Conservation (phyloP, 208 protist genomes). For the Porcisia deanei region DNA sequence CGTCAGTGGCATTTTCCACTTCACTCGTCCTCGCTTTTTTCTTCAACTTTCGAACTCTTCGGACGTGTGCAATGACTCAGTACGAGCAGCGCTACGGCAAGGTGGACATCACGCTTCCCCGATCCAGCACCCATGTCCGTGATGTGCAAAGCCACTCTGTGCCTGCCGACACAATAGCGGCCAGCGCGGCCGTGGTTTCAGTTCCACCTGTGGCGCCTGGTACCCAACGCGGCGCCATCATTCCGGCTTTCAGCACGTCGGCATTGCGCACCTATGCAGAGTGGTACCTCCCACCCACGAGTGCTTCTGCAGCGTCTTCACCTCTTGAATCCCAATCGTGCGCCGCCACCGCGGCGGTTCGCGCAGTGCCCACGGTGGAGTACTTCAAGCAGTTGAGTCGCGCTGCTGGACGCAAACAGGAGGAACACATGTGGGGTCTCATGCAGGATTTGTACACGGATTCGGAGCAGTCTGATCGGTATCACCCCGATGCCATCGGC, state of each 20-base stretch:
- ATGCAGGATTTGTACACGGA: constrained; percentile 57
- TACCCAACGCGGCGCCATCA: constrained; percentile 2
- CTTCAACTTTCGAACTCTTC: background rate
- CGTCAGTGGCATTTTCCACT: background rate
- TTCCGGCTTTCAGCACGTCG: background rate
- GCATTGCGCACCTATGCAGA: constrained; percentile 45
- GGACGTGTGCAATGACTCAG: constrained; percentile 17
- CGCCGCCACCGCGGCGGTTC: constrained; percentile 4
- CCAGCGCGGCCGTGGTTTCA: background rate
- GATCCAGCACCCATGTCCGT: constrained; percentile 5
- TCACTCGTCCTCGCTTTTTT: background rate
- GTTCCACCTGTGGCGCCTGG: background rate
- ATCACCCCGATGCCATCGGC: constrained; percentile 69
- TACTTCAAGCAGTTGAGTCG: constrained; percentile 47
- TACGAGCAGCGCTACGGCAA: constrained; percentile 51
- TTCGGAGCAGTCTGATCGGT: constrained; percentile 45
- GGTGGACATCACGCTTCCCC: constrained; percentile 36
- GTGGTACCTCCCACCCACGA: constrained; percentile 42
- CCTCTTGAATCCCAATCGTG: background rate
- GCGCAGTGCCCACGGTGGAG: constrained; percentile 36
- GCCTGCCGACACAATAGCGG: background rate
- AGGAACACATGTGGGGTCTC: constrained; percentile 66
- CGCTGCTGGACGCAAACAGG: constrained; percentile 36
- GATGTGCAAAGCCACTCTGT: constrained; percentile 28
- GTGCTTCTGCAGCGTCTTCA: background rate